Evolutionary conservation across 1,284 basidiomycete genomes (phyloP), one percentile per base, ranked within the genome.

Genomic region (Microbotryum violaceum): DNA sequence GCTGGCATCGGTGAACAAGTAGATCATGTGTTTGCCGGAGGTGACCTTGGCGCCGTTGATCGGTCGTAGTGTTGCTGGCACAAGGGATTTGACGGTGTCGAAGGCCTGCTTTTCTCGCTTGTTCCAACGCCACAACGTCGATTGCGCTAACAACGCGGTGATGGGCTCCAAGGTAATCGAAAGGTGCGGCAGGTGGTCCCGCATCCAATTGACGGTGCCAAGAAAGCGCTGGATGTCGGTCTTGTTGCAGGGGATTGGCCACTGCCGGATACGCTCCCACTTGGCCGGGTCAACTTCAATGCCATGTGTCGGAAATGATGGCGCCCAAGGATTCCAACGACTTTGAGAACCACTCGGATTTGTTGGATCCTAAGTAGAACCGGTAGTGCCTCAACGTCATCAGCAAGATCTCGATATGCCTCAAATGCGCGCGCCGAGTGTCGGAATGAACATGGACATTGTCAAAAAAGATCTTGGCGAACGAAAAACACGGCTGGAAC

Each of bases 1-100:
- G 0, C 76, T 80, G 0, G 77, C 76, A 51, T 81, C 76, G 54
- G 76, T 78, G 2, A 80, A 76, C 0, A 80, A 55, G 77, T 77
- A 80, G 5, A 80, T 79, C 0, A 75, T 72, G 48, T 78, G 74
- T 0, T 61, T 48, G 6, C 62, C 58, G 0, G 20, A 8, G 10
- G 54, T 52, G 27, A 63, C 45, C 2, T 51, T 61, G 2, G 52
- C 44, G 0, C 71, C 70, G 52, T 79, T 71, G 9, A 80, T 76
- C 0, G n/a, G 78, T 23, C 61, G 48, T 0, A 79, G 58, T 1
- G 78, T 70, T 73, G 59, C 1, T 2, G 62, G 55, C 1, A 62
- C 60, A 0, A 62, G 20, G 0, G 46, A 48, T 58, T 78, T 79
- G 47, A 80, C 74, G 56, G 64, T 68, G 0, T 77, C 71, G 33